Evolutionary conservation across 495 filamentous ascomycete species (phyloP).

Genomic region (Tuber umbilicatum): DNA sequence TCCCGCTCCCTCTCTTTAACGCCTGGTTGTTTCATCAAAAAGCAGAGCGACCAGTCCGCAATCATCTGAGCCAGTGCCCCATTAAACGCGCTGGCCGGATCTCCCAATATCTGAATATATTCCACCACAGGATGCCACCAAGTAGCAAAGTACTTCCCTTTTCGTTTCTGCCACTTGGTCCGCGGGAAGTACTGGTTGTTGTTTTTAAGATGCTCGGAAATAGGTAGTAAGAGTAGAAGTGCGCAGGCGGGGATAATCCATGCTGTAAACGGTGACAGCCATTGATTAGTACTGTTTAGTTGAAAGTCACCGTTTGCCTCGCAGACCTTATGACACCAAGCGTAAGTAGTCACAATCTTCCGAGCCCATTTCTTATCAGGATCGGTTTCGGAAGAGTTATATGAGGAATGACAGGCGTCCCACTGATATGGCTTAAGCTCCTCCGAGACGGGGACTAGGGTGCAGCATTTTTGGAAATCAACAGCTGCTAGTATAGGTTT

Average conservation of each 20-base stretch:
- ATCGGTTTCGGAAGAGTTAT: constrained; percentile 35
- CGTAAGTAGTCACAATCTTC: constrained; percentile 27
- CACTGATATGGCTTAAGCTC: constrained; percentile 29
- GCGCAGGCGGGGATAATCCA: constrained; percentile 38
- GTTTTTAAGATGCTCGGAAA: constrained; percentile 34
- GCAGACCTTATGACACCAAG: constrained; percentile 32
- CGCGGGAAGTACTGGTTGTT: constrained; percentile 9
- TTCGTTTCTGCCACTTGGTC: constrained; percentile 6
- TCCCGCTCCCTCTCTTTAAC: constrained; percentile 23
- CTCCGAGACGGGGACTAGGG: constrained; percentile 28
- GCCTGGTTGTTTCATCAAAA: constrained; percentile 16
- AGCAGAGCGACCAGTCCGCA: constrained; percentile 31
- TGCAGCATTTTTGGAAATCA: constrained; percentile 33
- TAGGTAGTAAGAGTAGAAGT: constrained; percentile 31
- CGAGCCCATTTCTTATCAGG: constrained; percentile 29
- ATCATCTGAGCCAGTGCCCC: constrained; percentile 35
- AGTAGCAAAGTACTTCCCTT: constrained; percentile 25
- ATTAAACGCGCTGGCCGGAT: constrained; percentile 37
- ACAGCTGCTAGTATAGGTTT: constrained; percentile 13
- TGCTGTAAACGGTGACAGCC: constrained; percentile 33
- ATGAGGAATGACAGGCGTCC: constrained; percentile 32
- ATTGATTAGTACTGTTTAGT: constrained; percentile 29
- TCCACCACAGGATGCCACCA: constrained; percentile 29
- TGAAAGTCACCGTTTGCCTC: constrained; percentile 23
- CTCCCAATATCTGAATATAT: constrained; percentile 36